These are phyloP conservation scores for Amaranthus hypochondriacus DNA, from an alignment of 148 eudicot genomes.

Conservation along the genomic window DNA sequence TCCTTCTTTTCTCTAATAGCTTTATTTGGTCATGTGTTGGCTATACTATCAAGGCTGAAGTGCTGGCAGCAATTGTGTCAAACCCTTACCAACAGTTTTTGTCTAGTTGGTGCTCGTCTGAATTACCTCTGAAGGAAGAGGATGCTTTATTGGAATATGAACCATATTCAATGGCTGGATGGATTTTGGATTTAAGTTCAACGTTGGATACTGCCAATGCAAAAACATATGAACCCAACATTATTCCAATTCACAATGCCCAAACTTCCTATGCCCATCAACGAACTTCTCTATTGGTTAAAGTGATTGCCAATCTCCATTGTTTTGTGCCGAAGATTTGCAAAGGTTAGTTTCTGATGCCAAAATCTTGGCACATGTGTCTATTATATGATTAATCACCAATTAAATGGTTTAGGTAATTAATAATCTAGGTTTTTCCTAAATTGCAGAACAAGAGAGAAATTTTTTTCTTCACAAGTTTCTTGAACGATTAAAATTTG, in stretches of 20 bases:
- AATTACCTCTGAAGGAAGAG: constrained; percentile 63
- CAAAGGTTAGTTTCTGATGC: constrained; percentile 47
- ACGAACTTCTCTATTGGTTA: constrained; percentile 80
- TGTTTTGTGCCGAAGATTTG: constrained; percentile 92
- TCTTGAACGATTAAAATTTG: constrained; percentile 52
- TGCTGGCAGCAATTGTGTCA: constrained; percentile 55
- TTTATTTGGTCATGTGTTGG: constrained; percentile 1
- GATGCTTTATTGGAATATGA: constrained; percentile 77
- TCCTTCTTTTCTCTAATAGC: constrained; percentile 8
- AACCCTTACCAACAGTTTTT: constrained; percentile 73
- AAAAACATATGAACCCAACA: constrained; percentile 35
- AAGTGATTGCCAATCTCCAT: constrained; percentile 95
- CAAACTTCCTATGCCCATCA: constrained; percentile 80
- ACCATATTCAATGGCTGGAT: constrained; percentile 55
- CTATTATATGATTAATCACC: constrained; percentile 1
- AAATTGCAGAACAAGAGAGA: constrained; percentile 71
- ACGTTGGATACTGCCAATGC: constrained; percentile 24
- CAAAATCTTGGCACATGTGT: constrained; percentile 7
- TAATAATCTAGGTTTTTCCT: constrained; percentile 17
- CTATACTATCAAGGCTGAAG: constrained; percentile 55
- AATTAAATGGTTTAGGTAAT: constrained; percentile 5
- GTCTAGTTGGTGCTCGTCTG: constrained; percentile 92
- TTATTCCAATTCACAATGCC: constrained; percentile 40
- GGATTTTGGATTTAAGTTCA: constrained; percentile 45
- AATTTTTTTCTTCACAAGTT: constrained; percentile 80